These are phyloP conservation scores for Mortierella sp. DNA, from an alignment of 371 early-diverging fungal genomes.

Conservation along the genomic window DNA sequence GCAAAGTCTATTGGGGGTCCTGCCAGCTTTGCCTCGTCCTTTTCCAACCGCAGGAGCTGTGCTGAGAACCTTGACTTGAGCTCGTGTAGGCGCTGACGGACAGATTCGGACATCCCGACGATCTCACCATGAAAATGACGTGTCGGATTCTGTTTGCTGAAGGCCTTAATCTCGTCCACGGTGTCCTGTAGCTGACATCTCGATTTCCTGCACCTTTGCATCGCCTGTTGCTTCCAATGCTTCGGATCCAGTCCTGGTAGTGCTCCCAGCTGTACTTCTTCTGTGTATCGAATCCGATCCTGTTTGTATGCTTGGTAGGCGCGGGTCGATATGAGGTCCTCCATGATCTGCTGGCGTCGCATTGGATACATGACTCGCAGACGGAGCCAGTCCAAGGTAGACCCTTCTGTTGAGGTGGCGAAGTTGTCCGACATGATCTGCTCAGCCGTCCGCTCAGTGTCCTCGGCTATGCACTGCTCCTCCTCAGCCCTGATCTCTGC, in stretches of 20 bases:
- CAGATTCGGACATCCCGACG: fast-evolving
- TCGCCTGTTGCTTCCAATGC: not conserved
- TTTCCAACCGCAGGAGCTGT: not conserved
- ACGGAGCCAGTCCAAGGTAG: not conserved
- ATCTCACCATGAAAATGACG: not conserved
- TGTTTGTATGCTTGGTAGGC: not conserved
- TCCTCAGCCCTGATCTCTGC: not conserved
- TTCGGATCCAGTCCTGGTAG: not conserved
- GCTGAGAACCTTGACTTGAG: not conserved
- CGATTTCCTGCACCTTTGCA: not conserved
- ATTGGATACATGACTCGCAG: not conserved
- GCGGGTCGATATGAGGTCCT: not conserved
- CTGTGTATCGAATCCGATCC: not conserved
- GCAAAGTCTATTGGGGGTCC: not conserved
- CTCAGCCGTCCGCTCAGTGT: not conserved
- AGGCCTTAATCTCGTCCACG: not conserved
- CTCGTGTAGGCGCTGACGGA: not conserved
- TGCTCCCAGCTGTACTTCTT: not conserved
- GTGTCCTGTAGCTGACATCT: not conserved
- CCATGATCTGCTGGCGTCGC: not conserved
- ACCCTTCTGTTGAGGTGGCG: not conserved
- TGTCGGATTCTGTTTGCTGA: not conserved
- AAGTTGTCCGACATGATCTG: not conserved
- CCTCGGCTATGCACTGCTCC: not conserved
- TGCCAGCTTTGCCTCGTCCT: not conserved